Conservation (phyloP, 108 stramenopile species). For the Cyclostephanos tholiformis region DNA sequence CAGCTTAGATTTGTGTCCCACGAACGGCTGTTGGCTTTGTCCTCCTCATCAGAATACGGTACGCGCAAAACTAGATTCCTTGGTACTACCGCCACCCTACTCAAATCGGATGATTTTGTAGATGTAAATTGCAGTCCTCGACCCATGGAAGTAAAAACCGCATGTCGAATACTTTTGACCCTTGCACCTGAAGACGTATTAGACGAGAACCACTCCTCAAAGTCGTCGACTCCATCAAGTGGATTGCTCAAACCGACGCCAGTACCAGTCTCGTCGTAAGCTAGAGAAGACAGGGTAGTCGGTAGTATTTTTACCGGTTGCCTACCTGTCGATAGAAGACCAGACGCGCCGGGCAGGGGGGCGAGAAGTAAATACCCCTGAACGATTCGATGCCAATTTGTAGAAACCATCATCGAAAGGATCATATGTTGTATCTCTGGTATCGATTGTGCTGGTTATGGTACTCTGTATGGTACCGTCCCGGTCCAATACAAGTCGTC, state of each 20-base stretch:
- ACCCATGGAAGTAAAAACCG: conserved; percentile 44
- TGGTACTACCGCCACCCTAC: conserved; percentile 49
- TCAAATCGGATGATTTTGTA: conserved; percentile 27
- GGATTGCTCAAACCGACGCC: conserved; percentile 27
- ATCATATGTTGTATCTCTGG: no score
- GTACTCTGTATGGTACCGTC: no score
- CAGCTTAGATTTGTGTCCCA: conserved; percentile 75
- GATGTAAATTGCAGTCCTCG: conserved; percentile 57
- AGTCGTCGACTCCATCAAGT: conserved; percentile 50
- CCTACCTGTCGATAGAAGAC: background rate
- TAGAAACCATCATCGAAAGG: background rate
- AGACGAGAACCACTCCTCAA: conserved; percentile 67
- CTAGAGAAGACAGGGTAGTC: background rate
- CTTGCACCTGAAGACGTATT: conserved; percentile 24
- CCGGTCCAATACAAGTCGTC: no score
- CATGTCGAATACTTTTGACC: conserved; percentile 45
- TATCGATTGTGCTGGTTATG: no score
- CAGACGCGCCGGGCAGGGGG: background rate
- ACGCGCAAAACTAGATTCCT: conserved; percentile 49
- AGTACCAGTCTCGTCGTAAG: conserved; percentile 27
- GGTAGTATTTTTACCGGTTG: background rate
- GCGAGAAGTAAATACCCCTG: background rate
- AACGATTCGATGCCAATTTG: background rate
- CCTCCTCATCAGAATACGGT: conserved; percentile 52
- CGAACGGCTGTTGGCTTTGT: conserved; percentile 6